Evolutionary conservation across 352 stramenopile genomes (phyloP).

Genomic region (Pythium rhizo-oryzae): DNA sequence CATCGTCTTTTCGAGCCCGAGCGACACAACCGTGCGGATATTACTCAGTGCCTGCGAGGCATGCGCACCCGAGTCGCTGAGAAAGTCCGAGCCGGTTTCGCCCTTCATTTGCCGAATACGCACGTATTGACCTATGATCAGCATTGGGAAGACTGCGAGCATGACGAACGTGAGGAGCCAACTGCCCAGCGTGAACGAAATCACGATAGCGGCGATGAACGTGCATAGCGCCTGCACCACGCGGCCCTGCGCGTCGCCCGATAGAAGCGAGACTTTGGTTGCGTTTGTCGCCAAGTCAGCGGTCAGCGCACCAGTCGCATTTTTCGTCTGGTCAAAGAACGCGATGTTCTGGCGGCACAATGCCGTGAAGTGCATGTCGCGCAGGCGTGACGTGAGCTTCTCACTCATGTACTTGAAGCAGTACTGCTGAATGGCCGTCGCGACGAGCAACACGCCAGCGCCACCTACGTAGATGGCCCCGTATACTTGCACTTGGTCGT

Average conservation of each 20-base stretch:
- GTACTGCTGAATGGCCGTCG: conserved; percentile 38
- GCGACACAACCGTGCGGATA: conserved; percentile 46
- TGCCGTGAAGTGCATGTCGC: conserved; percentile 51
- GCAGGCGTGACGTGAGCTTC: conserved; percentile 50
- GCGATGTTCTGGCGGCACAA: conserved; percentile 52
- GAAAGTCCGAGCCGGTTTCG: conserved; percentile 27
- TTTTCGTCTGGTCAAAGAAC: conserved; percentile 45
- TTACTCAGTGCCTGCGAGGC: conserved; percentile 42
- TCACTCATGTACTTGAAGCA: conserved; percentile 54
- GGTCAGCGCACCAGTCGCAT: conserved; percentile 41
- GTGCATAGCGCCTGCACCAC: conserved; percentile 53
- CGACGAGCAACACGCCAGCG: conserved; percentile 32
- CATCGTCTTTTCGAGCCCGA: conserved; percentile 36
- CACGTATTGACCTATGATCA: conserved; percentile 44
- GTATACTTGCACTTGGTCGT: conserved; percentile 38
- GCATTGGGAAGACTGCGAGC: conserved; percentile 53
- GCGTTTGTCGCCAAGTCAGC: conserved; percentile 54
- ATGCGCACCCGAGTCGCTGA: conserved; percentile 34
- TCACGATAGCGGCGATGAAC: conserved; percentile 43
- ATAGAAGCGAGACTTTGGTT: conserved; percentile 46
- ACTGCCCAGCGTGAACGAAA: conserved; percentile 54
- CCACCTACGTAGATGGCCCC: conserved; percentile 43
- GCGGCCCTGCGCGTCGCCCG: conserved; percentile 46
- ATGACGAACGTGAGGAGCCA: conserved; percentile 70
- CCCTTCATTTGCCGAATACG: conserved; percentile 29